phyloP scores from a whole-genome alignment of 2,329 filamentous ascomycete genomes.

The Xylogone sp. region DNA sequence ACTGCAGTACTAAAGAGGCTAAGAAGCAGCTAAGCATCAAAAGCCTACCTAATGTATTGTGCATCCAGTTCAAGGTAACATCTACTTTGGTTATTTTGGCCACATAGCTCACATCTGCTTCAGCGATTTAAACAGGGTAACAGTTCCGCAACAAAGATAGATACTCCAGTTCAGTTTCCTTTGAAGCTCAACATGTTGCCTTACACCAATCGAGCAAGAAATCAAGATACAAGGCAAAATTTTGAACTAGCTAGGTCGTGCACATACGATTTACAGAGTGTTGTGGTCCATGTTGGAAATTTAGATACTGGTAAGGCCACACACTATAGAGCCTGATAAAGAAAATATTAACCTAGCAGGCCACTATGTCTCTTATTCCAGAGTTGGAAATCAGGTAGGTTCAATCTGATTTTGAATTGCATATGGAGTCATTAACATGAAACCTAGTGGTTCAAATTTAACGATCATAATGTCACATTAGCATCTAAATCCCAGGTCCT shows the following conservation, averaged over 20 bases:
- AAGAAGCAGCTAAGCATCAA: conserved; percentile 82
- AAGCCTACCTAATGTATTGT: conserved; percentile 80
- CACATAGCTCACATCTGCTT: not conserved
- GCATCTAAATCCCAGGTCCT: conserved; percentile 83
- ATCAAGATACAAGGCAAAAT: conserved; percentile 44
- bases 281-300: conserved; percentile 90
- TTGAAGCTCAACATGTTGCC: conserved; percentile 85
- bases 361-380: conserved; percentile 87
- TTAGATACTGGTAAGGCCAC: conserved; percentile 67
- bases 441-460: conserved; percentile 85
- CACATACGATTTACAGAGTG: conserved; percentile 82
- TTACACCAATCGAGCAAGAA: conserved; percentile 69
- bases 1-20: conserved; percentile 75
- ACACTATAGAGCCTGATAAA: not conserved
- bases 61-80: conserved; percentile 84
- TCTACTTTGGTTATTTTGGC: not conserved
- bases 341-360: conserved; percentile 35
- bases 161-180: conserved; percentile 81
- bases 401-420: not conserved
- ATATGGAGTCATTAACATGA: conserved; percentile 1
- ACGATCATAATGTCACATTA: conserved; percentile 87
- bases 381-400: conserved; percentile 67
- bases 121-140: conserved; percentile 71
- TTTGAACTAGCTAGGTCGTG: conserved; percentile 60
- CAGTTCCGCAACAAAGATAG: conserved; percentile 79